A percentile compares a stretch with the other conserved stretches of the same genome.
Evolutionary conservation across 78 protist species (phyloP).

Genomic region (Emiliania huxleyi): DNA sequence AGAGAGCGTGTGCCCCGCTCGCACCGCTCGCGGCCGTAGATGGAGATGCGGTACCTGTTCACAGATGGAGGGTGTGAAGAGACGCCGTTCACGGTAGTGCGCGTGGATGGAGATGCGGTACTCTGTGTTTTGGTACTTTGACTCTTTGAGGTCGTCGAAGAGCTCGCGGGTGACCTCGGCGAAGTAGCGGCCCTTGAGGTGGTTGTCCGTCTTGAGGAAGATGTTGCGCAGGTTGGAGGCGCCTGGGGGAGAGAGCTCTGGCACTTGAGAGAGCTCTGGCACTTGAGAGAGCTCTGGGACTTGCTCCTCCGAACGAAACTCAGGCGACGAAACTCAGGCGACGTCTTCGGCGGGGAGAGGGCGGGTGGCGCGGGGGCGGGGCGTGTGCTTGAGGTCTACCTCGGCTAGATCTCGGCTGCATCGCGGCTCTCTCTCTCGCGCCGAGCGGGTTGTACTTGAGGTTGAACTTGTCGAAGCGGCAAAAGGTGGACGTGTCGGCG

Average conservation of each 20-base stretch:
- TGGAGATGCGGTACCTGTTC: slow-evolving; percentile 72
- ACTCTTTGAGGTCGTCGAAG: slow-evolving; percentile 74
- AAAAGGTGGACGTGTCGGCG: slow-evolving; percentile 61
- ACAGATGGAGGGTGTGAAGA: too few relatives aligned
- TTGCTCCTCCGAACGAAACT: too few relatives aligned
- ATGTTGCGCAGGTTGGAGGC: slow-evolving; percentile 81
- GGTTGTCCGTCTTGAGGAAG: slow-evolving; percentile 95
- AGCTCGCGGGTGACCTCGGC: slow-evolving; percentile 90
- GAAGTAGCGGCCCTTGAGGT: slow-evolving; percentile 77
- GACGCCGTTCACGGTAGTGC: neutral
- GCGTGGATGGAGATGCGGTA: slow-evolving; percentile 69
- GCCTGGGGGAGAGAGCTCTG: slow-evolving; percentile 39
- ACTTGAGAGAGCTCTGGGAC: too few relatives aligned
- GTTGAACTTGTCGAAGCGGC: slow-evolving; percentile 92
- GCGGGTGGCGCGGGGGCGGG: too few relatives aligned
- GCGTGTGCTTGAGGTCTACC: too few relatives aligned
- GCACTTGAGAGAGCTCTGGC: too few relatives aligned
- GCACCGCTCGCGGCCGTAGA: slow-evolving; percentile 90
- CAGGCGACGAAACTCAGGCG: too few relatives aligned
- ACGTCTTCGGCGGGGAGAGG: too few relatives aligned
- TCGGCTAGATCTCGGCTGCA: too few relatives aligned
- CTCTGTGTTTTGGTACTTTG: slow-evolving; percentile 89
- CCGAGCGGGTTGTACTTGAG: slow-evolving; percentile 91
- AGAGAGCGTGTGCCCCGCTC: too few relatives aligned
- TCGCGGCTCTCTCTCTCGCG: too few relatives aligned